These are phyloP conservation scores for Phytophthora boehmeriae DNA, from an alignment of 352 stramenopile species.

Conservation along the genomic window DNA sequence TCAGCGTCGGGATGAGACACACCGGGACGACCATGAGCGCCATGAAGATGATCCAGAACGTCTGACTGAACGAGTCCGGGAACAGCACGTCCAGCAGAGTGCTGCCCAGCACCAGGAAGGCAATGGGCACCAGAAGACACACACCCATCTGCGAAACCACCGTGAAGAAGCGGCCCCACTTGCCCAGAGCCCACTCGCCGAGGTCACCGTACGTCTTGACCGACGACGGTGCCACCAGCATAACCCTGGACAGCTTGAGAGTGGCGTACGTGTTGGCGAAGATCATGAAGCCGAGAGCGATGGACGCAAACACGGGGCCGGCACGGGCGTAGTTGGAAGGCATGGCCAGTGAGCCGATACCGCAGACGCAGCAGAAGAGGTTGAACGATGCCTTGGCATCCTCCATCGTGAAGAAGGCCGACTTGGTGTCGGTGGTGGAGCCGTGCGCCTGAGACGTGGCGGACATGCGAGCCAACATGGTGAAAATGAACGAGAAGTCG, in stretches of 20 bases:
- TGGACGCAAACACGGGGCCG: constrained; percentile 41
- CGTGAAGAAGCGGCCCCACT: constrained; percentile 45
- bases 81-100: constrained; percentile 52
- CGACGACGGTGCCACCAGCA: constrained; percentile 49
- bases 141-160: constrained; percentile 48
- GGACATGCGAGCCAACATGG: constrained; percentile 25
- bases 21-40: constrained; percentile 46
- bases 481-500: background rate
- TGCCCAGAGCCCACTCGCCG: constrained; percentile 39
- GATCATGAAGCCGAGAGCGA: constrained; percentile 57
- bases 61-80: constrained; percentile 43
- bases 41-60: constrained; percentile 63
- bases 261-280: constrained; percentile 65
- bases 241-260: constrained; percentile 47
- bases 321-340: constrained; percentile 58
- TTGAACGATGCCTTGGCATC: constrained; percentile 56
- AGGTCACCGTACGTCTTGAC: constrained; percentile 60
- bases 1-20: constrained; percentile 53
- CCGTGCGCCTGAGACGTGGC: constrained; percentile 17
- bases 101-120: constrained; percentile 56
- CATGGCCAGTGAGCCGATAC: constrained; percentile 63
- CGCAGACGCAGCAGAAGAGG: constrained; percentile 48
- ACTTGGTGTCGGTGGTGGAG: constrained; percentile 11
- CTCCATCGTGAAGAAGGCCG: constrained; percentile 52
- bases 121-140: constrained; percentile 46